A percentile compares a stretch with the other conserved stretches of the same genome.
These are phyloP conservation scores for Claviceps maximensis DNA, from an alignment of 2,329 filamentous ascomycete genomes.

Conservation along the genomic window DNA sequence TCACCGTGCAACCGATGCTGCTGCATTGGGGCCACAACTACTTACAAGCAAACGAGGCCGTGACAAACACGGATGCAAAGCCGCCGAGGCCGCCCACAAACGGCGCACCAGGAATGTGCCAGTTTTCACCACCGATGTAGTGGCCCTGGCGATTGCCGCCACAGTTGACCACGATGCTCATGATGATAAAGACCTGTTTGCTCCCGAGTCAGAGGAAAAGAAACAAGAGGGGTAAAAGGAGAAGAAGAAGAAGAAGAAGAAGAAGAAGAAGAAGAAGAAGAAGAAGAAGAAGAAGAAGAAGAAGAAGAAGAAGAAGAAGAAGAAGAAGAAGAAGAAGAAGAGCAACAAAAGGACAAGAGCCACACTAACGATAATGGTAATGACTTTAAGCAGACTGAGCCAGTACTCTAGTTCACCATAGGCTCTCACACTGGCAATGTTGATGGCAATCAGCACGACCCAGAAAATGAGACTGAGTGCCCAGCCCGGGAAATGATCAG, in stretches of 20 bases:
- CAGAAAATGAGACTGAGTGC: slow-evolving; percentile 50
- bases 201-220: neutral
- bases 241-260: neutral
- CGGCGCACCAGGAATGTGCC: slow-evolving; percentile 45
- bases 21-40: too few species aligned
- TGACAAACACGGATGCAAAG: slow-evolving; percentile 47
- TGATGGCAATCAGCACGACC: slow-evolving; percentile 34
- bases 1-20: too few species aligned
- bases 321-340: neutral
- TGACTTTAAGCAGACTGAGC: slow-evolving; percentile 40
- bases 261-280: neutral
- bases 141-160: slow-evolving; percentile 39
- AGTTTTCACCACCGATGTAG: slow-evolving; percentile 47
- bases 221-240: neutral
- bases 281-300: neutral
- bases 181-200: slow-evolving; percentile 42
- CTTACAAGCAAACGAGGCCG: slow-evolving; percentile 42
- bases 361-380: slow-evolving; percentile 32
- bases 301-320: neutral
- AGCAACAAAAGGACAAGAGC: too few species aligned
- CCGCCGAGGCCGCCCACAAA: slow-evolving; percentile 53
- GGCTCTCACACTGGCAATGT: slow-evolving; percentile 20
- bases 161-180: slow-evolving; percentile 39
- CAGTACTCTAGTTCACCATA: slow-evolving; percentile 39
- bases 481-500: slow-evolving; percentile 48